These are phyloP conservation scores for Solanum medicagineum DNA, from an alignment of 257 asterid genomes.

Conservation along the genomic window DNA sequence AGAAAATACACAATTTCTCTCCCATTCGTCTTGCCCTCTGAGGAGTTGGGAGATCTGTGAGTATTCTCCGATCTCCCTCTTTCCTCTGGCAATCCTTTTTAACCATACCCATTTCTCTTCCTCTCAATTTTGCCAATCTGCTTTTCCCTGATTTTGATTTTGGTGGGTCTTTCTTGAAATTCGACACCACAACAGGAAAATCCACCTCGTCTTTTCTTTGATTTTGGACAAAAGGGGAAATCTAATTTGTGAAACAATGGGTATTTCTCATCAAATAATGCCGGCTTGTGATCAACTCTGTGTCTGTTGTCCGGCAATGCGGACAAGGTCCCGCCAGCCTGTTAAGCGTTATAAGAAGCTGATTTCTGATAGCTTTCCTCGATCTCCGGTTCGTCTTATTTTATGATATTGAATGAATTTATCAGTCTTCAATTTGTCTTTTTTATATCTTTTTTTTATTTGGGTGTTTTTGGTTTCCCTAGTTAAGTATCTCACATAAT, in stretches of 20 bases:
- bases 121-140: not conserved
- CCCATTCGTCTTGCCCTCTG: not conserved
- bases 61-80: conserved; percentile 7
- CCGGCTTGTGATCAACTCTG: conserved; percentile 55
- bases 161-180: not conserved
- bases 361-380: conserved; percentile 61
- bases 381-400: conserved; percentile 30
- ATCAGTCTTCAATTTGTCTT: not conserved
- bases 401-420: not conserved
- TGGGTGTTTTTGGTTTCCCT: not conserved
- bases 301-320: conserved; percentile 66
- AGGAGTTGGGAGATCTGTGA: conserved; percentile 11
- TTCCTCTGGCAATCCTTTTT: not conserved
- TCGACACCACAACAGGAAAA: not conserved
- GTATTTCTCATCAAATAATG: conserved; percentile 47
- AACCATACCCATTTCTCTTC: not conserved
- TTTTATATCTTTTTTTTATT: not conserved
- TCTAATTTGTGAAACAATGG: conserved; percentile 22
- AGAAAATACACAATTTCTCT: not conserved
- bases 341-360: conserved; percentile 67
- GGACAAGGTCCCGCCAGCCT: conserved; percentile 78
- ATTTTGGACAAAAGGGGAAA: not conserved
- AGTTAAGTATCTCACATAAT: not conserved
- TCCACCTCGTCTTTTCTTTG: not conserved
- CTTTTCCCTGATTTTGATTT: not conserved